Evolutionary conservation across 257 asterid genomes (phyloP), one percentile per base, ranked within the genome.

Genomic region (Perilla frutescens): DNA sequence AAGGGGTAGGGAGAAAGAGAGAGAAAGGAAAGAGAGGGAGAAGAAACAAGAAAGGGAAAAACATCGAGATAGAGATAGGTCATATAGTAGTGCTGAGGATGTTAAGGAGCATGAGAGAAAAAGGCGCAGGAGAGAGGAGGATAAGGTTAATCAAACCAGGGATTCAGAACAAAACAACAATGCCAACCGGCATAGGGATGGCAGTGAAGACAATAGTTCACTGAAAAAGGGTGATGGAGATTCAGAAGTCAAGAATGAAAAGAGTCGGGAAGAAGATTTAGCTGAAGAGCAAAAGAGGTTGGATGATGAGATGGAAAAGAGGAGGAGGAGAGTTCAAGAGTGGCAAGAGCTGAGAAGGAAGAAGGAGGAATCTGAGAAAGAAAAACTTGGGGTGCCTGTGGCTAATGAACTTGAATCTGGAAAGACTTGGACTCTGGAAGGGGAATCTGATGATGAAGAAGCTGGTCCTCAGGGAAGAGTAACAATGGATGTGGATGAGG

Each of bases 391-490:
- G 73, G 89, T 81, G 61, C 78, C 82, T 31, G 83, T 36, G 41
- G 77, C 73, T 76, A 66, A 78, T 37, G 91, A 87, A 78, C 82
- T 75, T 41, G 86, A 83, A 70, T 84, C 93, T 64, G 97, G 98
- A 3, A 92, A 92, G 85, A 56, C 85, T 12, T 92, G 98, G 98
- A 90, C 96, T 20, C 77, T 92, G 74, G 98, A 92, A 54, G 97
- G 94, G 68, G 98, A 92, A 55, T 90, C 96, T 44, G 97, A 90
- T 73, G 98, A 92, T 54, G 98, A 92, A 74, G 98, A 92, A 72
- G 84, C 90, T 12, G 84, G 76, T 32, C 56, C 76, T 40, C 91
- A 83, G 69, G 94, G 81, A 59, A 82, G 76, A 80, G 49, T 71
- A 71, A 69, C 66, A 26, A 82, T 84, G 86, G 91, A 86, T 72